Conservation (phyloP, 2,329 filamentous ascomycete species). For the Fusarium irregulare region DNA sequence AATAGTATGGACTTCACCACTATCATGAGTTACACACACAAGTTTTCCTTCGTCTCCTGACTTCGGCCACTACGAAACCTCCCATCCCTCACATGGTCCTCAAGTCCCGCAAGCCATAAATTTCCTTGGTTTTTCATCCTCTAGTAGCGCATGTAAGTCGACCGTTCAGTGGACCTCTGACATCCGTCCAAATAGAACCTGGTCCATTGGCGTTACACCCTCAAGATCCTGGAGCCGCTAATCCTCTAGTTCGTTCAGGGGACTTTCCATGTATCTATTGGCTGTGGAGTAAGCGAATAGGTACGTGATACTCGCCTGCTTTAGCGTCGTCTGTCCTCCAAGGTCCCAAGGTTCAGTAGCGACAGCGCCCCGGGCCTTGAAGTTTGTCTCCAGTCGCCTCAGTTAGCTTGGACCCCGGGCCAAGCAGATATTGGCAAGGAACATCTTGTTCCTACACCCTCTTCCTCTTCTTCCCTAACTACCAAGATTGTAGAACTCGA, state of each 20-base stretch:
- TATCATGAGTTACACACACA: neutral
- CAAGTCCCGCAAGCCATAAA: constrained; percentile 34
- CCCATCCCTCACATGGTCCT: constrained; percentile 25
- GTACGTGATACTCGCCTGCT: constrained; percentile 41
- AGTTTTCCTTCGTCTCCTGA: neutral
- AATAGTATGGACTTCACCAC: neutral
- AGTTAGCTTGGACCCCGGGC: constrained; percentile 35
- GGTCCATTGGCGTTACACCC: constrained; percentile 47
- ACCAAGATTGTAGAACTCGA: constrained; percentile 39
- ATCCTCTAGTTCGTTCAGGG: constrained; percentile 33
- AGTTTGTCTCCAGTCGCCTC: constrained; percentile 9
- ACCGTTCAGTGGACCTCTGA: constrained; percentile 35
- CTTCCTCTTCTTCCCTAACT: constrained; percentile 20
- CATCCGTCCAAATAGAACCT: constrained; percentile 35
- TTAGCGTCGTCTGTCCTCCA: constrained; percentile 33
- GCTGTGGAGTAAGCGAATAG: constrained; percentile 32
- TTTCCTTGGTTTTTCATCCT: constrained; percentile 40
- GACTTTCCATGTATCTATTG: constrained; percentile 30
- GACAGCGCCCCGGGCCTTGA: constrained; percentile 37
- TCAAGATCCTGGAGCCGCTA: constrained; percentile 41
- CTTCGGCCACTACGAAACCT: constrained; percentile 18
- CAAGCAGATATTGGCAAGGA: constrained; percentile 18
- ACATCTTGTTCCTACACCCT: constrained; percentile 34
- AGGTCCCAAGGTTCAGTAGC: constrained; percentile 29
- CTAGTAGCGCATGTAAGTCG: constrained; percentile 37